phyloP scores from a whole-genome alignment of 2,329 filamentous ascomycete genomes.

The Seiridium unicorne region DNA sequence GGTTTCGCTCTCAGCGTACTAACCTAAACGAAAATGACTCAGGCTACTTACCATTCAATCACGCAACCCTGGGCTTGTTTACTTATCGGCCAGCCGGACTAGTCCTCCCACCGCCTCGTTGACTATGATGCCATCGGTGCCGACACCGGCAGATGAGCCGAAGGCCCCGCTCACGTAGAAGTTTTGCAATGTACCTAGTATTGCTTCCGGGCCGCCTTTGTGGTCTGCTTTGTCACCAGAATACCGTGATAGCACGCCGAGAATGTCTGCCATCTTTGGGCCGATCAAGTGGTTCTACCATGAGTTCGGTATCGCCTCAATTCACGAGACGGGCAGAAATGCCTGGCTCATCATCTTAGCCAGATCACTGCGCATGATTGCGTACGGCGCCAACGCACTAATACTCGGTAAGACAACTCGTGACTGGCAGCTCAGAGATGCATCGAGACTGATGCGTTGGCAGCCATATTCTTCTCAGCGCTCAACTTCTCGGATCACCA shows the following conservation, averaged over 20 bases:
- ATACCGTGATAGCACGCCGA: background rate
- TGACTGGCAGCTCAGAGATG: no score
- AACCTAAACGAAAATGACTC: background rate
- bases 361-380: constrained; percentile 56
- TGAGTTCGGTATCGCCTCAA: constrained; percentile 47
- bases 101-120: background rate
- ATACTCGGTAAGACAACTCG: constrained; percentile 43
- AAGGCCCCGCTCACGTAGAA: background rate
- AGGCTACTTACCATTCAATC: background rate
- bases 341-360: constrained; percentile 53
- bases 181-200: background rate
- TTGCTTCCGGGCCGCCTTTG: background rate
- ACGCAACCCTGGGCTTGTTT: background rate
- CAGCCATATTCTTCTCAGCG: constrained; percentile 55
- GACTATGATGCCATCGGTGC: constrained; percentile 3
- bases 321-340: constrained; percentile 45
- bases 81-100: background rate
- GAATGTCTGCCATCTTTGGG: constrained; percentile 19
- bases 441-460: no score
- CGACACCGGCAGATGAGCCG: constrained; percentile 3
- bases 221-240: no score
- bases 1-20: no score
- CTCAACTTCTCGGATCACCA: constrained; percentile 54
- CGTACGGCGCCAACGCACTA: constrained; percentile 60
- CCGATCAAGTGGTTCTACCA: constrained; percentile 33